Conservation (phyloP, 2,329 filamentous ascomycete genomes). For the Colletotrichum lupini region DNA sequence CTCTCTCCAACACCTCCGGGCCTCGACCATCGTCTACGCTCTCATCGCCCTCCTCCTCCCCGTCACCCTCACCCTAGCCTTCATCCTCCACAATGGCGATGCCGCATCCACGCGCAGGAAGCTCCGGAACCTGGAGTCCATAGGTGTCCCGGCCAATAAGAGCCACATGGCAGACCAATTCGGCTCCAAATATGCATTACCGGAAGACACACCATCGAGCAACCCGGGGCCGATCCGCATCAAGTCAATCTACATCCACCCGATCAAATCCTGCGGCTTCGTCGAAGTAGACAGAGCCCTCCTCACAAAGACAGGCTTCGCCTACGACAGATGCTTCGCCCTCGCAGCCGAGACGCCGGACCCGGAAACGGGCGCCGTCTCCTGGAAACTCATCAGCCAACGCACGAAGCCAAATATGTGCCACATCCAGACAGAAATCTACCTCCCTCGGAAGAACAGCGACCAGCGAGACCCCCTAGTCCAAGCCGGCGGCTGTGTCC, state of each 20-base stretch:
- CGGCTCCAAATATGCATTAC: slow-evolving; percentile 31
- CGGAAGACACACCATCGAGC: not conserved
- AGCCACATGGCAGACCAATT: slow-evolving; percentile 43
- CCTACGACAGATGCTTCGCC: slow-evolving; percentile 42
- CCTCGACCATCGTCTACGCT: not conserved
- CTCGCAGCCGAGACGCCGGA: slow-evolving; percentile 43
- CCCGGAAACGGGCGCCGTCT: slow-evolving; percentile 28
- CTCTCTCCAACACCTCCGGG: not conserved
- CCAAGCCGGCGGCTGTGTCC: slow-evolving; percentile 4
- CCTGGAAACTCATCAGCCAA: slow-evolving; percentile 44
- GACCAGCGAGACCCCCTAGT: slow-evolving; percentile 21
- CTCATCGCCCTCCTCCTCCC: not conserved
- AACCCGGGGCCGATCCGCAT: slow-evolving; percentile 33
- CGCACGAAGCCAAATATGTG: slow-evolving; percentile 38
- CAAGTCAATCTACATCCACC: slow-evolving; percentile 43
- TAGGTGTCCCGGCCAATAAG: slow-evolving; percentile 39
- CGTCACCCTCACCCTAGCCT: not conserved
- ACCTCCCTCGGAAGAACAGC: slow-evolving; percentile 23
- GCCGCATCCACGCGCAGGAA: not conserved
- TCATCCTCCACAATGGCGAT: slow-evolving; percentile 12
- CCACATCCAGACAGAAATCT: slow-evolving; percentile 34
- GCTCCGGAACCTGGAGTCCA: slow-evolving; percentile 12
- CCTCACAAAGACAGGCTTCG: slow-evolving; percentile 41
- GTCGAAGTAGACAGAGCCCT: slow-evolving; percentile 39
- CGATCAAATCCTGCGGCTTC: slow-evolving; percentile 43